Conservation (phyloP, 192 early-diverging fungal species). For the Radiomyces spectabilis region DNA sequence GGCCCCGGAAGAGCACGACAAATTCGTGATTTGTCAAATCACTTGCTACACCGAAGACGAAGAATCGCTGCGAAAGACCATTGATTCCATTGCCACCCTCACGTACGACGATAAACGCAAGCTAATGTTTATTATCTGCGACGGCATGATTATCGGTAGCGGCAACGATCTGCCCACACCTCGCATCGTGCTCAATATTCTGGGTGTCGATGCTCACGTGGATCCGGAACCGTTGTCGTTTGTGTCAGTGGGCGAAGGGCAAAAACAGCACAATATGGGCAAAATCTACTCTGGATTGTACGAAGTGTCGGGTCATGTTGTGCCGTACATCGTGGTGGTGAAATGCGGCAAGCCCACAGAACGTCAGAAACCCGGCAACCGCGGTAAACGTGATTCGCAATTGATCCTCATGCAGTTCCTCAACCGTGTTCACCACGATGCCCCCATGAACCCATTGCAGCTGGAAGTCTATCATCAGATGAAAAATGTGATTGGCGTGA, state of each 20-base stretch:
- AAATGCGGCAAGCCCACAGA: conserved; percentile 90
- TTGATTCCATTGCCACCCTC: conserved; percentile 74
- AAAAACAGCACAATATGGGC: conserved; percentile 88
- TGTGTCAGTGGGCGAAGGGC: conserved; percentile 86
- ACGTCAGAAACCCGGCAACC: conserved; percentile 83
- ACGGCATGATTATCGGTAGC: conserved; percentile 93
- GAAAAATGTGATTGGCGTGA: conserved; percentile 97
- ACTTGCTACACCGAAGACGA: conserved; percentile 96
- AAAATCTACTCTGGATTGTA: conserved; percentile 96
- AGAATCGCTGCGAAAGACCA: conserved; percentile 72
- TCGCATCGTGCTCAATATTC: conserved; percentile 84
- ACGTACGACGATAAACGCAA: conserved; percentile 87
- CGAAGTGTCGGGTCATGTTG: conserved; percentile 82
- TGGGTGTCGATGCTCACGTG: conserved; percentile 74
- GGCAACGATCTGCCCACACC: conserved; percentile 96
- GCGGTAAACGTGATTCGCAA: conserved; percentile 99
- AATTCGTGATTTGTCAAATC: conserved; percentile 93
- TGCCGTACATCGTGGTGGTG: conserved; percentile 92
- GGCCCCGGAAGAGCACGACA: conserved; percentile 85
- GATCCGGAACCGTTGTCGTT: conserved; percentile 77
- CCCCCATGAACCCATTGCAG: conserved; percentile 91
- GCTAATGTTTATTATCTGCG: conserved; percentile 80
- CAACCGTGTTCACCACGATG: conserved; percentile 90
- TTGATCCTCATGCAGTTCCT: conserved; percentile 97
- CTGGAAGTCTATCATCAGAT: conserved; percentile 98